Conservation (phyloP, 2,329 filamentous ascomycete species). For the Escovopsis sp. region DNA sequence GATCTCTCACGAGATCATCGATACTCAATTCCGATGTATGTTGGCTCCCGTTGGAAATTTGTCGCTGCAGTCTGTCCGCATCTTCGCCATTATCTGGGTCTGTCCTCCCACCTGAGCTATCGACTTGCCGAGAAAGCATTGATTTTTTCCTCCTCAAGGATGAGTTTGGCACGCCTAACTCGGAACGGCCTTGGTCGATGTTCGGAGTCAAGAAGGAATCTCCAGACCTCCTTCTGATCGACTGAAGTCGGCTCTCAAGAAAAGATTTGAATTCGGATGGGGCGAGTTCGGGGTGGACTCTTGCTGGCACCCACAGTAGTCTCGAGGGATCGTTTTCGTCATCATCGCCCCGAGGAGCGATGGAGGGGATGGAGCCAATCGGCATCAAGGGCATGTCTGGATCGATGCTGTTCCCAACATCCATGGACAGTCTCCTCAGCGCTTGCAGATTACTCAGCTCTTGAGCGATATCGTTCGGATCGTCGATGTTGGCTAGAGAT, state of each 20-base stretch:
- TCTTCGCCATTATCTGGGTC: conserved; percentile 64
- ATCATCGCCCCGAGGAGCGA: conserved; percentile 56
- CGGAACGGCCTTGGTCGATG: conserved; percentile 32
- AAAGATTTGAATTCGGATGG: conserved; percentile 96
- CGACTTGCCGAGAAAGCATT: conserved; percentile 85
- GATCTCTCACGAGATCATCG: conserved; percentile 72
- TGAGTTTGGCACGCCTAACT: conserved; percentile 29
- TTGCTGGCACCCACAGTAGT: conserved; percentile 89
- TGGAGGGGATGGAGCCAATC: conserved; percentile 54
- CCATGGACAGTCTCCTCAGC: conserved; percentile 86
- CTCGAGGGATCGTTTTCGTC: conserved; percentile 81
- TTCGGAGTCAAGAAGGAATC: conserved; percentile 51
- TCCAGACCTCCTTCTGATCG: conserved; percentile 71
- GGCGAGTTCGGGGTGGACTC: conserved; percentile 85
- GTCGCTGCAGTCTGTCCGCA: conserved; percentile 62
- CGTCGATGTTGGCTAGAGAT: conserved; percentile 77
- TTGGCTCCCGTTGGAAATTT: conserved; percentile 46
- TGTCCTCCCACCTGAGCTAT: conserved; percentile 46
- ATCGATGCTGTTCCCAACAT: conserved; percentile 58
- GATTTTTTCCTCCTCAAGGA: conserved; percentile 78
- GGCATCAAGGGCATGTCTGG: conserved; percentile 61
- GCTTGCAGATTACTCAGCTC: conserved; percentile 88
- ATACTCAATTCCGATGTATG: conserved; percentile 51
- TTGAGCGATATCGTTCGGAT: conserved; percentile 77
- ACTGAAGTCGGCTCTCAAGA: conserved; percentile 81